Evolutionary conservation across 2,329 filamentous ascomycete genomes (phyloP), one percentile per base, ranked within the genome.

Genomic region (Lecanosticta acicola): DNA sequence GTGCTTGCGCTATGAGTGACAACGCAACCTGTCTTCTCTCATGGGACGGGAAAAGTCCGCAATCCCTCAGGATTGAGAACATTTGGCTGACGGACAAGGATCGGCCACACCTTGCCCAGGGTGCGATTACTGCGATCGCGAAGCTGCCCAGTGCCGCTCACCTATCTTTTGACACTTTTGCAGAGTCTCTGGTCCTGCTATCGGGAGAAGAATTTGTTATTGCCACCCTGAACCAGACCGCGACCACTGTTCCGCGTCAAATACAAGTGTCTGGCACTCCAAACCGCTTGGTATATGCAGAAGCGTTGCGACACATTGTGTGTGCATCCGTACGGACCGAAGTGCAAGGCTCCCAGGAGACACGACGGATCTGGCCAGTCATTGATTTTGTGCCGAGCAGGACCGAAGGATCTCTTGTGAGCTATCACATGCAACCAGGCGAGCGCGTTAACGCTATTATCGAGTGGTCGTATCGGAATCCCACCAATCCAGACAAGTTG

Each of bases 361-460:
- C 63, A 44, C 60, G 69, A 16, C 56, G 62, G 21, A 51, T 72
- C 11, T 62, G 63, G 34, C 67, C 69, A n/a, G 54, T 56, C 1
- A 59, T 75, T 46, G 75, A 83, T 21, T 73, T 71, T 13, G 75
- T 64, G n/a, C n/a, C n/a, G n/a, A n/a, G n/a, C 4, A 37, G 16
- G 16, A 18, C 9, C 16, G 34, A 18, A 16, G 34, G 14, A 9
- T 7, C 14, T 18, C n/a, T n/a, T n/a, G n/a, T n/a, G n/a, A n/a
- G n/a, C n/a, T 53, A 58, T 42, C 52, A 76, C 3, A 68, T 88
- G 13, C 72, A 77, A 36, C 52, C 65, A 1, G 76, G 76, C 1
- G 81, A 85, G 51, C 73, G 72, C 32, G 76, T 89, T 1, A 71
- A 78, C 35, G 73, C 77, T 1, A 63, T 89, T 5, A 64, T 75